Base-by-base conservation (phyloP, 371 early-diverging fungal genomes). In the Chytridium lagenaria region DNA sequence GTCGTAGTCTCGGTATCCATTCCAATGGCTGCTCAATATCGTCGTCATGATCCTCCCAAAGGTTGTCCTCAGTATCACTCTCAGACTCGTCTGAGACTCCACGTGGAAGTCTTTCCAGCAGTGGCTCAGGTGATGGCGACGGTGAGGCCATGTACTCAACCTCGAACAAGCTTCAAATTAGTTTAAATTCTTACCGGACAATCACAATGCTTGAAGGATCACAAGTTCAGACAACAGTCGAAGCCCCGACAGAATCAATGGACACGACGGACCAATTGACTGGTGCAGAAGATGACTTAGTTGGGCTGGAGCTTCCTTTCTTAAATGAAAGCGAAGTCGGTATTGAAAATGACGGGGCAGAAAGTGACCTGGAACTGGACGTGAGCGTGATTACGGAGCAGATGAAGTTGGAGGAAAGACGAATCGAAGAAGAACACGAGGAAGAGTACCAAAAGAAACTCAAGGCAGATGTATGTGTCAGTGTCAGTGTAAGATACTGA, bases 1-100 rank as follows among this genome's bases (percentile, higher is more conserved):
- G 10, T 30, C 66, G 66, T 5, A 40, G 38, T 44, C 66, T 38
- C 3, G 66, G 66, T 12, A 66, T 66, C 44, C 10, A 44, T 38
- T 40, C 66, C 44, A 66, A 28, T 1, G 66, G 66, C 44, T 38
- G 44, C 44, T 66, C 66, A 22, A 66, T 38, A 40, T 66, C 66
- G 28, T 66, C 66, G 16, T 66, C 66, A 12, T 37, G 40, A 15
- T 66, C 66, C 30, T 61, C 36, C 61, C 61, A 61, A 15, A 61
- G 12, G 30, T 66, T 2, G 28, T 66, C 66, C 23, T 66, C 66
- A 44, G 37, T 44, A 16, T 38, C 38, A 28, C 16, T 44, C 44
- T 66, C 44, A 26, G 37, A 38, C 19, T 66, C 66, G 44, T 10
- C 10, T n/a, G n/a, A n/a, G 10, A 30, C 22, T 38, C 40, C 38